These are phyloP conservation scores for Mucuna pruriens DNA, from an alignment of 306 rosid genomes.

Conservation along the genomic window DNA sequence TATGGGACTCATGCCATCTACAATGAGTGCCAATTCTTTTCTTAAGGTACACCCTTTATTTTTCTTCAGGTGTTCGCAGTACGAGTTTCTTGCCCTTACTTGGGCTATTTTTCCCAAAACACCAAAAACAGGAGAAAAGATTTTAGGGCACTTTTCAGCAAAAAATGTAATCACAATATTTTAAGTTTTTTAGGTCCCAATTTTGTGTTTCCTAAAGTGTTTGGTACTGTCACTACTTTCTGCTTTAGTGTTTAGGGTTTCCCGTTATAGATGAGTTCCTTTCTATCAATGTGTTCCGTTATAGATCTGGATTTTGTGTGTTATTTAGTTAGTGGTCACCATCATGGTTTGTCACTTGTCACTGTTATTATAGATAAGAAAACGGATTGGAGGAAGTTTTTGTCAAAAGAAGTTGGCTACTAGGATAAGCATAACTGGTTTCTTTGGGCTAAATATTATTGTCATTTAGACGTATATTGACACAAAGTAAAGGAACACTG, in stretches of 20 bases:
- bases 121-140: not conserved
- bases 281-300: constrained; percentile 10
- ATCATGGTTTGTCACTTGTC: not conserved
- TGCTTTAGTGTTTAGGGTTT: not conserved
- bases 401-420: not conserved
- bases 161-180: not conserved
- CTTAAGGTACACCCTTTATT: constrained; percentile 70
- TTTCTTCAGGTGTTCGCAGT: not conserved
- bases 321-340: not conserved
- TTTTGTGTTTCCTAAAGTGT: constrained; percentile 26
- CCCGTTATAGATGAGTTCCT: not conserved
- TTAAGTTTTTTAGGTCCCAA: not conserved
- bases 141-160: constrained; percentile 10
- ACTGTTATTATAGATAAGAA: constrained; percentile 16
- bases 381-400: not conserved
- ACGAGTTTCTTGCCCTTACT: constrained; percentile 17
- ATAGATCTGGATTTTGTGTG: not conserved
- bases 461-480: not conserved
- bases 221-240: not conserved
- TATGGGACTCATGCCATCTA: constrained; percentile 84
- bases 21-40: constrained; percentile 72
- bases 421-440: not conserved
- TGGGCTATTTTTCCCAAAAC: not conserved
- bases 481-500: constrained; percentile 1
- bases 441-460: constrained; percentile 2